Conservation (phyloP, 805 yeast genomes). For the Candida schatavii region DNA sequence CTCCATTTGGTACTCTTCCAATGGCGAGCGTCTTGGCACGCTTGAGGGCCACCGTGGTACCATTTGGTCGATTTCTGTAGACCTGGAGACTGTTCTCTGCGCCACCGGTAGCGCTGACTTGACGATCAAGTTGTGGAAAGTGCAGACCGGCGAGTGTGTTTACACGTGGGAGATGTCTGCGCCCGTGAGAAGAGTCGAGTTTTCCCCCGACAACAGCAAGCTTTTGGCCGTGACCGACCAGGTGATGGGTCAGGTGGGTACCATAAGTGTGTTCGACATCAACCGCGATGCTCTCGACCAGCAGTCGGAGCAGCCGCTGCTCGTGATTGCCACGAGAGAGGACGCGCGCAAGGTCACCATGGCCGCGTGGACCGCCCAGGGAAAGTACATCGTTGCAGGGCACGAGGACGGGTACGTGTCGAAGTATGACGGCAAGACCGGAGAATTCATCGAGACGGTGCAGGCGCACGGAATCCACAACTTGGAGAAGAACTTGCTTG, state of each 20-base stretch:
- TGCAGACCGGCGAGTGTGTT: slow-evolving; percentile 71
- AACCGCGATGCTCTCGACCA: slow-evolving; percentile 43
- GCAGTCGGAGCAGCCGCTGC: slow-evolving; percentile 54
- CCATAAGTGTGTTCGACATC: slow-evolving; percentile 65
- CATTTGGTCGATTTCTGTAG: slow-evolving; percentile 90
- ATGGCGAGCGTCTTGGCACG: slow-evolving; percentile 97
- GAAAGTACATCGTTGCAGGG: slow-evolving; percentile 74
- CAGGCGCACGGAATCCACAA: slow-evolving; percentile 69
- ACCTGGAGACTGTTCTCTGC: slow-evolving; percentile 61
- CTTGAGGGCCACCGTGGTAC: slow-evolving; percentile 84
- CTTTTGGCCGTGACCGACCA: slow-evolving; percentile 81
- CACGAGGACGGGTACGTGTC: slow-evolving; percentile 84
- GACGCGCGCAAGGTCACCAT: slow-evolving; percentile 63
- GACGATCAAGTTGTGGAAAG: slow-evolving; percentile 80
- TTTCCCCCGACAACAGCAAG: slow-evolving; percentile 67
- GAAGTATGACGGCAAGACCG: slow-evolving; percentile 74
- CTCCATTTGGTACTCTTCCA: slow-evolving; percentile 89
- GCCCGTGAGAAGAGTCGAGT: slow-evolving; percentile 90
- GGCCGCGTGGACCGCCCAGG: slow-evolving; percentile 85
- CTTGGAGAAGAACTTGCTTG: slow-evolving; percentile 39
- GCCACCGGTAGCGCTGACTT: slow-evolving; percentile 92
- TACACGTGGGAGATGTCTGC: slow-evolving; percentile 72
- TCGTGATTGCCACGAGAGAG: slow-evolving; percentile 59
- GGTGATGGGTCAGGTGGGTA: slow-evolving; percentile 86
- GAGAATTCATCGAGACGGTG: slow-evolving; percentile 57